Percentiles rank a stretch among this genome's conserved stretches.
Conservation (phyloP, 2,329 filamentous ascomycete species). For the Venturia carpophila region DNA sequence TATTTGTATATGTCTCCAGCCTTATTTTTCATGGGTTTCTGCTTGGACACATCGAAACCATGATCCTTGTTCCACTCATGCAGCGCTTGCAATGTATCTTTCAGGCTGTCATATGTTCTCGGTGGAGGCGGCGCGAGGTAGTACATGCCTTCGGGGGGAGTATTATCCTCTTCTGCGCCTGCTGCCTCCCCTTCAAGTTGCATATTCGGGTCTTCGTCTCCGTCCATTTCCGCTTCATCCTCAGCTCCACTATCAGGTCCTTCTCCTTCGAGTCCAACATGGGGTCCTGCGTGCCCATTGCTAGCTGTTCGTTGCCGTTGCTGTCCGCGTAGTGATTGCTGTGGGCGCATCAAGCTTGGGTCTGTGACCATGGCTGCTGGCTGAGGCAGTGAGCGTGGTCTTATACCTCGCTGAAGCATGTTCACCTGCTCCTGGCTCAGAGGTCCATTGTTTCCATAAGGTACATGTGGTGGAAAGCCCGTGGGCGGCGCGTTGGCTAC, state of each 20-base stretch:
- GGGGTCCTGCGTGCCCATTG: constrained; percentile 5
- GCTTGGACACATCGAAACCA: constrained; percentile 18
- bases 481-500: background rate
- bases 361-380: background rate
- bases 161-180: constrained; percentile 15
- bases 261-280: constrained; percentile 3
- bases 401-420: constrained; percentile 9
- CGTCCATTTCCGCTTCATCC: constrained; percentile 12
- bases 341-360: background rate
- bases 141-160: constrained; percentile 17
- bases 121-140: constrained; percentile 19
- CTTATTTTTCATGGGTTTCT: constrained; percentile 19
- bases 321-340: background rate
- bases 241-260: constrained; percentile 9
- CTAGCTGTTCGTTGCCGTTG: background rate
- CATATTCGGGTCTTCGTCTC: constrained; percentile 8
- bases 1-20: constrained; percentile 18
- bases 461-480: background rate
- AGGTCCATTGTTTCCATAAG: constrained; percentile 10
- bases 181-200: background rate
- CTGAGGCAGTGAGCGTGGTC: background rate
- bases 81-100: constrained; percentile 10
- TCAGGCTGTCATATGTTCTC: constrained; percentile 11
- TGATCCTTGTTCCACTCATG: constrained; percentile 18
- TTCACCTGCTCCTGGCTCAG: constrained; percentile 6